Evolutionary conservation across 768 basidiomycete species (phyloP), one percentile per base, ranked within the genome.

Genomic region (Collybia nuda): DNA sequence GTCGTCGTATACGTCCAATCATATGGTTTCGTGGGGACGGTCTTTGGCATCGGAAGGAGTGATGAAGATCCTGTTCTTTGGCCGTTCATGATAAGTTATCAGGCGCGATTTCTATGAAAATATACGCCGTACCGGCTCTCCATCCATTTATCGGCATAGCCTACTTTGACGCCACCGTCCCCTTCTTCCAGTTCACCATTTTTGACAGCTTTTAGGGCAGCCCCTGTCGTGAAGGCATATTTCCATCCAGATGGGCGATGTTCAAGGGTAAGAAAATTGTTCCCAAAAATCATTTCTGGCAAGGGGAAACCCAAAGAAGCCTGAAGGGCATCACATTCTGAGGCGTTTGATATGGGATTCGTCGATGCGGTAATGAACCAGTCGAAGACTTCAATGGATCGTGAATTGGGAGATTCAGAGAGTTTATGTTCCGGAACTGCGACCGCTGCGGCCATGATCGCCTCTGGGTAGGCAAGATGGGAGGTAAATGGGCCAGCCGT

Each of bases 1-100:
- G 79, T 84, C 1, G 93, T 91, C 2, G 95, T 97, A 66, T 97
- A 98, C 9, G 97, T 99, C 97, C 97, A 98, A 63, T 99, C 97
- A 67, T 91, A 98, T 0, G 87, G 88, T 58, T 95, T 97, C 6
- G 92, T 87, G 0, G 78, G 63, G 18, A 85, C 80, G 5, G 89
- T 89, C 54, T 78, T 67, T 2, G 90, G 88, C 71, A 90, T 81
- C 0, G 86, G 82, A 11, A 82, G 66, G 37, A 64, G 67, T 12
- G 90, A 85, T 19, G 76, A 73, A 0, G 89, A 80, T 47, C 79
- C 82, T 60, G 85, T 89, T 59, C 90, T 91, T 61, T 48, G 22
- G 6, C 15, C 12, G 37, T 15, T 11, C 41, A 29, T 43, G 22
- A 45, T 47, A 26, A 19, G 17, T 6, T 22, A 23, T 37, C 14